Evolutionary conservation across 768 basidiomycete species (phyloP).

Genomic region (Gymnopilus junonius): DNA sequence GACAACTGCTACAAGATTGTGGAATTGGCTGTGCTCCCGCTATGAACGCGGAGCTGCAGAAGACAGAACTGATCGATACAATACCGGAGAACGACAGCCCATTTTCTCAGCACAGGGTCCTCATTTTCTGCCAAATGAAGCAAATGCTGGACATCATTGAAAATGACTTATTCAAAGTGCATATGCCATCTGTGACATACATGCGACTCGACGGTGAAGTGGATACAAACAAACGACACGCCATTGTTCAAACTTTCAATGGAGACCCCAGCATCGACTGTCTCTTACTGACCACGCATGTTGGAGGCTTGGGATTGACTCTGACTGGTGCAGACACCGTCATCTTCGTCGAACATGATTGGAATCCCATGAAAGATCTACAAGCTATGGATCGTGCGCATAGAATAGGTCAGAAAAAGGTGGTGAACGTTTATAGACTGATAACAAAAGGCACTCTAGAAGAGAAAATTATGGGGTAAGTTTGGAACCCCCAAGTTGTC

Average conservation of each 20-base stretch:
- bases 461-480: conserved; percentile 99
- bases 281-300: conserved; percentile 92
- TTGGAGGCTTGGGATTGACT: conserved; percentile 94
- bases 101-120: conserved; percentile 95
- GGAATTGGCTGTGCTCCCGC: conserved; percentile 75
- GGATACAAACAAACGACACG: conserved; percentile 93
- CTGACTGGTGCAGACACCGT: conserved; percentile 98
- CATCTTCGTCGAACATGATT: conserved; percentile 99
- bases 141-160: conserved; percentile 99
- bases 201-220: conserved; percentile 97
- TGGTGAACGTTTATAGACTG: conserved; percentile 97
- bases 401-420: conserved; percentile 97
- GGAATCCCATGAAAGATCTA: conserved; percentile 99
- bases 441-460: conserved; percentile 97
- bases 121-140: conserved; percentile 99
- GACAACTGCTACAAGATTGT: conserved; percentile 93
- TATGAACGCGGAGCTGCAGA: conserved; percentile 54
- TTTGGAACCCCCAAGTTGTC: conserved; percentile 6
- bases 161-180: conserved; percentile 84
- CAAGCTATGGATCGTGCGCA: conserved; percentile 99
- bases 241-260: conserved; percentile 98
- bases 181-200: conserved; percentile 96
- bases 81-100: conserved; percentile 55
- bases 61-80: conserved; percentile 70
- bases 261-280: conserved; percentile 97